Conservation (phyloP, 202 grass and related monocot genomes). For the Zizania palustris region DNA sequence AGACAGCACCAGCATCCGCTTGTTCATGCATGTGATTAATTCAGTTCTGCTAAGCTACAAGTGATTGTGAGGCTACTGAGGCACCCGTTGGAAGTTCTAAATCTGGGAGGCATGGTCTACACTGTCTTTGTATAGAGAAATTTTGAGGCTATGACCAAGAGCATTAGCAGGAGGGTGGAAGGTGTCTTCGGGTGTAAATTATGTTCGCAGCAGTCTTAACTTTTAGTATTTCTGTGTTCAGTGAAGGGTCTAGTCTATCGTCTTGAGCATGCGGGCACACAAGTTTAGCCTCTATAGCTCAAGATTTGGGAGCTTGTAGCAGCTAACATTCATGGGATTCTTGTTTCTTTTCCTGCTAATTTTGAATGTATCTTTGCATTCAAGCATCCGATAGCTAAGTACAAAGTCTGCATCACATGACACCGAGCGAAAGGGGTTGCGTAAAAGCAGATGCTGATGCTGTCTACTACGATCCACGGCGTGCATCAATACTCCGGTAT, state of each 20-base stretch:
- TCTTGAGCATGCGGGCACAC: background rate
- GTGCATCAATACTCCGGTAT: no score
- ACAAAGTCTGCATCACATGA: no score
- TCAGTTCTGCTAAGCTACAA: conserved; percentile 85
- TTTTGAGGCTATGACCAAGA: conserved; percentile 49
- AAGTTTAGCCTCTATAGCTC: background rate
- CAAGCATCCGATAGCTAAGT: no score
- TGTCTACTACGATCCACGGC: no score
- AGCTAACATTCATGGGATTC: no score
- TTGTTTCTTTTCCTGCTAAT: no score
- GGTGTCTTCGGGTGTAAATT: conserved; percentile 59
- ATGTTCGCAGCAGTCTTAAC: conserved; percentile 33
- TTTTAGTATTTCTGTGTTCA: conserved; percentile 28
- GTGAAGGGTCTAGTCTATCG: conserved; percentile 8
- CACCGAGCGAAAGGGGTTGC: no score
- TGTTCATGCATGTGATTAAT: conserved; percentile 96
- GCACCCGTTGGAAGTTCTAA: conserved; percentile 34
- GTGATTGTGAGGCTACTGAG: conserved; percentile 45
- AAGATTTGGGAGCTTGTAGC: conserved; percentile 5
- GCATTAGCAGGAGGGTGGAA: conserved; percentile 10
- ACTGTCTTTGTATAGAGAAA: conserved; percentile 65
- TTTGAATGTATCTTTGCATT: no score
- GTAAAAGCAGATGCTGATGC: no score
- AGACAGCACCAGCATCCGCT: conserved; percentile 59
- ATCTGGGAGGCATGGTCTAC: conserved; percentile 36